phyloP scores from a whole-genome alignment of 192 early-diverging fungal species.

The Dissophora globulifera region DNA sequence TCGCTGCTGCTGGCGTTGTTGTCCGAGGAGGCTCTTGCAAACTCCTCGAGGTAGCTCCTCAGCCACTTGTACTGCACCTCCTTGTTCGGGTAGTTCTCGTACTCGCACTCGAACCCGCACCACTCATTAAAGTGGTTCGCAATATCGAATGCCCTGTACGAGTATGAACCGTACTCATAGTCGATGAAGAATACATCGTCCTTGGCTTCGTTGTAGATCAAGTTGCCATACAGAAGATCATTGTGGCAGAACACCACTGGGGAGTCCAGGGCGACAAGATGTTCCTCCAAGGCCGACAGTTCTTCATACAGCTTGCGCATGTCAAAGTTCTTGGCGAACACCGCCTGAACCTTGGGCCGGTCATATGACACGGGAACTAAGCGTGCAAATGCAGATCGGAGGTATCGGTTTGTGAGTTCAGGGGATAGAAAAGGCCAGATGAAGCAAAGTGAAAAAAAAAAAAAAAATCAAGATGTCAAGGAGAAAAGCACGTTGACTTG shows the following conservation, averaged over 20 bases:
- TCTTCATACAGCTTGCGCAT: constrained; percentile 55
- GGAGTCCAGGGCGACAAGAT: constrained; percentile 69
- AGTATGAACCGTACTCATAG: constrained; percentile 91
- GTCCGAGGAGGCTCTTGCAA: constrained; percentile 43
- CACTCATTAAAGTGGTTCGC: constrained; percentile 97
- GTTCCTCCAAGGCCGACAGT: constrained; percentile 61
- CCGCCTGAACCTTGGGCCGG: constrained; percentile 64
- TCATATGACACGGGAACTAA: constrained; percentile 69
- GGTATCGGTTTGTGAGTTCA: background rate
- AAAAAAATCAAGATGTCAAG: background rate
- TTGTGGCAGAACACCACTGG: constrained; percentile 94
- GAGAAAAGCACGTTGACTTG: background rate
- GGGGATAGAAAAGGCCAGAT: background rate
- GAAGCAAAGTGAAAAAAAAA: background rate
- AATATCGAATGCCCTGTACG: constrained; percentile 92
- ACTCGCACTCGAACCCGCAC: constrained; percentile 93
- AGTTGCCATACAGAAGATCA: constrained; percentile 91
- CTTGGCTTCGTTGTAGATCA: constrained; percentile 75
- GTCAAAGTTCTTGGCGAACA: constrained; percentile 66
- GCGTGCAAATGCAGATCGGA: background rate
- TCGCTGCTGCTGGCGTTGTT: background rate
- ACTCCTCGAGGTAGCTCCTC: constrained; percentile 70
- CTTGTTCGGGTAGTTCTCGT: constrained; percentile 79
- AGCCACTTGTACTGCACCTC: constrained; percentile 81
- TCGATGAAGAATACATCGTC: constrained; percentile 87